These are phyloP conservation scores for Hypoxylon fragiforme DNA, from an alignment of 495 filamentous ascomycete species.

Conservation along the genomic window DNA sequence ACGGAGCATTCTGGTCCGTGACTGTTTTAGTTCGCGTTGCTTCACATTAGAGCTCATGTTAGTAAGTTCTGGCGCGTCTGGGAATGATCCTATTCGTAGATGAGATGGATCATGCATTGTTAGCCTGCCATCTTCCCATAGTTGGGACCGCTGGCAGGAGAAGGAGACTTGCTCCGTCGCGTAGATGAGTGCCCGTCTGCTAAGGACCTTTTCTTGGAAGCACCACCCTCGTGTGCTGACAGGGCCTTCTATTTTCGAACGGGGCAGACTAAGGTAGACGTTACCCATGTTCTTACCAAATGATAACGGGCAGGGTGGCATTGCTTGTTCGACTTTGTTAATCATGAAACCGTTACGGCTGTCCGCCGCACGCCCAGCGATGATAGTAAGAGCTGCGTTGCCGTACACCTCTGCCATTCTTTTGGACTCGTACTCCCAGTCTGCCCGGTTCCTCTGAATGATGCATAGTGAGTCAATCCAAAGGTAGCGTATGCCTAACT, in stretches of 20 bases:
- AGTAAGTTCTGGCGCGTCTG: neutral
- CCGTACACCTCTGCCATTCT: conserved; percentile 34
- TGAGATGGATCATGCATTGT: conserved; percentile 1
- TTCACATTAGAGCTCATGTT: neutral
- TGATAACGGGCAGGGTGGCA: conserved; percentile 8
- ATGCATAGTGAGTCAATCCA: conserved; percentile 40
- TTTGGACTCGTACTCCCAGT: conserved; percentile 30
- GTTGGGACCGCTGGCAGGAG: conserved; percentile 29
- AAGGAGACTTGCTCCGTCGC: conserved; percentile 33
- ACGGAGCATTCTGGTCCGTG: conserved; percentile 8
- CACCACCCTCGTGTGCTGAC: conserved; percentile 19
- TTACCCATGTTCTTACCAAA: conserved; percentile 3
- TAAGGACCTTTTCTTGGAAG: conserved; percentile 46
- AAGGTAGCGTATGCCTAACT: conserved; percentile 33
- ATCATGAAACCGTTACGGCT: conserved; percentile 12
- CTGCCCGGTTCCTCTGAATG: conserved; percentile 25
- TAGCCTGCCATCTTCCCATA: conserved; percentile 6
- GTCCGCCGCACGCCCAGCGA: conserved; percentile 23
- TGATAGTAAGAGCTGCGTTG: conserved; percentile 22
- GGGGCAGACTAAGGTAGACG: conserved; percentile 3
- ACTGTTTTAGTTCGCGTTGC: neutral
- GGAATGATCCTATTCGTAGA: conserved; percentile 10
- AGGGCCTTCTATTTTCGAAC: neutral
- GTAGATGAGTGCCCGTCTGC: conserved; percentile 38
- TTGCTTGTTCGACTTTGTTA: neutral